A percentile compares a stretch with the other conserved stretches of the same genome.
Conservation (phyloP, 2,329 filamentous ascomycete species). For the Chalara sp. region DNA sequence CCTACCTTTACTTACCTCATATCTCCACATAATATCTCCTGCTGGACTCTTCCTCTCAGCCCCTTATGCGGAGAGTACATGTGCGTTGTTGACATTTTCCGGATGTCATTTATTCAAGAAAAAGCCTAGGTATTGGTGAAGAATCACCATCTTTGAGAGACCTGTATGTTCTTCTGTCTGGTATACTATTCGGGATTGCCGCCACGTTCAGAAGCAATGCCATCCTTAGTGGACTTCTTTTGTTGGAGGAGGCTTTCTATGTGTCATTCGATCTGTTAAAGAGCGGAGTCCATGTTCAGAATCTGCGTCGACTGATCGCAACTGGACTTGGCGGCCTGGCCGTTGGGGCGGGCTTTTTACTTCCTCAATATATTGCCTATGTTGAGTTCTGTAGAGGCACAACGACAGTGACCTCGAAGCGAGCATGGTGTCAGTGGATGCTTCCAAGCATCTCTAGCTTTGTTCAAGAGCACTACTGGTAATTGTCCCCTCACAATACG, state of each 20-base stretch:
- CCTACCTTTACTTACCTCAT: constrained; percentile 58
- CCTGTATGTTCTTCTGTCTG: constrained; percentile 51
- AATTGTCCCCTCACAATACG: constrained; percentile 17
- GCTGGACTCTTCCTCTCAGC: constrained; percentile 85
- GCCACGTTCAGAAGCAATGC: constrained; percentile 79
- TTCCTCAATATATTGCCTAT: constrained; percentile 74
- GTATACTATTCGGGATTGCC: constrained; percentile 63
- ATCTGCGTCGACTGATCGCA: constrained; percentile 46
- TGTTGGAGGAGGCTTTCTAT: constrained; percentile 42
- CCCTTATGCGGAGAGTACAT: constrained; percentile 76
- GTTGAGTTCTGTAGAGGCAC: constrained; percentile 52
- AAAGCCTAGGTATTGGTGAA: constrained; percentile 31
- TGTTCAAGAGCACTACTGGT: constrained; percentile 91
- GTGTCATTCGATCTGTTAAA: constrained; percentile 22
- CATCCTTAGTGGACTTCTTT: constrained; percentile 70
- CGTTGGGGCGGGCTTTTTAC: constrained; percentile 60
- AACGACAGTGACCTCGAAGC: constrained; percentile 24
- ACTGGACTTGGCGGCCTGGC: constrained; percentile 60
- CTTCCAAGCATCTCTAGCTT: constrained; percentile 86
- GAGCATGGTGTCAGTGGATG: constrained; percentile 69
- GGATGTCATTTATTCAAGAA: constrained; percentile 66
- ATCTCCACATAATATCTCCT: constrained; percentile 78
- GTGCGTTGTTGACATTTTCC: constrained; percentile 68
- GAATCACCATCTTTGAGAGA: constrained; percentile 30
- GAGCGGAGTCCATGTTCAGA: constrained; percentile 34